Percentiles rank a stretch among this genome's conserved stretches.
These are phyloP conservation scores for Apiospora rasikravindrae DNA, from an alignment of 2,329 filamentous ascomycete species.

Conservation along the genomic window DNA sequence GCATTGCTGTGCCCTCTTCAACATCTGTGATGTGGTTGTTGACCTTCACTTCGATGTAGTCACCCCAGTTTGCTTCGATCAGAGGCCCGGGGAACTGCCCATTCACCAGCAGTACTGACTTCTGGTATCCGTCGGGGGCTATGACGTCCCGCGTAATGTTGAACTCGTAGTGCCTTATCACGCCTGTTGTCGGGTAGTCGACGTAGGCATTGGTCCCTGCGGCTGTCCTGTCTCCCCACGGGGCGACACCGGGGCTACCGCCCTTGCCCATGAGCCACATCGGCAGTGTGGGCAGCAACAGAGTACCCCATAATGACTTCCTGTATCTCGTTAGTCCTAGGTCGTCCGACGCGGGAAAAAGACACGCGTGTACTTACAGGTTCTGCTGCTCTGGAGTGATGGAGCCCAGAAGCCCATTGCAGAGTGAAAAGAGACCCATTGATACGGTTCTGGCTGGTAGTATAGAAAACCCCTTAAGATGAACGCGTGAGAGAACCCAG, in stretches of 20 bases:
- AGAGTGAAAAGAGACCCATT: conserved; percentile 33
- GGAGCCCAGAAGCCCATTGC: conserved; percentile 28
- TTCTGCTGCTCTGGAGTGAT: conserved; percentile 34
- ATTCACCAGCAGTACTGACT: conserved; percentile 49
- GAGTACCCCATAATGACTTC: conserved; percentile 40
- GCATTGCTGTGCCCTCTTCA: conserved; percentile 49
- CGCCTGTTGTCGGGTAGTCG: conserved; percentile 38
- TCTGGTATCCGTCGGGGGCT: conserved; percentile 62
- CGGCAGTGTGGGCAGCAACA: conserved; percentile 39
- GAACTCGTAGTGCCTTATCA: conserved; percentile 61
- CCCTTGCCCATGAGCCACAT: conserved; percentile 31
- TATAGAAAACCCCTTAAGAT: neutral
- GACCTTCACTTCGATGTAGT: conserved; percentile 41
- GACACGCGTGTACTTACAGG: conserved; percentile 31
- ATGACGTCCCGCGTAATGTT: conserved; percentile 55
- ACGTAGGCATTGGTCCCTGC: conserved; percentile 33
- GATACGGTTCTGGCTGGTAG: neutral
- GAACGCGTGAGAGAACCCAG: neutral
- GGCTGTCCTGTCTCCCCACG: conserved; percentile 55
- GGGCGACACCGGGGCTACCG: conserved; percentile 32
- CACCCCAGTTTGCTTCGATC: conserved; percentile 55
- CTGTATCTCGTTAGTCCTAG: conserved; percentile 20
- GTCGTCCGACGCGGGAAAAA: neutral
- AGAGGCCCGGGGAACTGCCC: conserved; percentile 60
- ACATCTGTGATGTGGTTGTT: conserved; percentile 37